Evolutionary conservation across 148 eudicot genomes (phyloP).

Genomic region (Hydrangea macrophylla): DNA sequence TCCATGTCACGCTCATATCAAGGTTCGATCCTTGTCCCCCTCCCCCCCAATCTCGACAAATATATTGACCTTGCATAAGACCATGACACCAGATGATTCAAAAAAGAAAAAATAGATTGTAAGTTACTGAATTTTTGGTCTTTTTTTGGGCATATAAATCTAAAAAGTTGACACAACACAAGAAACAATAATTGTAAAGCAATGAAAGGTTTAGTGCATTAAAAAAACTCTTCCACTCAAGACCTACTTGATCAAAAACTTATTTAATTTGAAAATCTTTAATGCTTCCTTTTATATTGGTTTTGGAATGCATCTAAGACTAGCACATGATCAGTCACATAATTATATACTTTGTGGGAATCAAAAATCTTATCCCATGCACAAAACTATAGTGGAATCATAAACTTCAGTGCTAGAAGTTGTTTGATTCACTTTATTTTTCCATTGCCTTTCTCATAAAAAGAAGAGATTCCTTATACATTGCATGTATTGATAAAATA

Average conservation of each 20-base stretch:
- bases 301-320: background rate
- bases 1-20: no score
- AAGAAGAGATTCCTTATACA: no score
- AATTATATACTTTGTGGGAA: background rate
- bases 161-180: no score
- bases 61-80: no score
- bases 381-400: constrained; percentile 8
- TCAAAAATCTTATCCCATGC: background rate
- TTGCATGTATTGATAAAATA: background rate
- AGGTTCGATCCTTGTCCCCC: no score
- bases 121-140: no score
- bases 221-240: background rate
- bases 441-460: background rate
- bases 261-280: background rate
- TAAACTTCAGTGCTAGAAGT: no score
- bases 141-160: no score
- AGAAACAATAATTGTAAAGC: background rate
- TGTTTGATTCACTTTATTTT: background rate
- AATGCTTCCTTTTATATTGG: background rate
- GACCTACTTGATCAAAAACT: background rate
- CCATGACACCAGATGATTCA: no score
- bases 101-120: no score
- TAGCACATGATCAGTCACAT: background rate
- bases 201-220: background rate
- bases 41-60: no score